These are phyloP conservation scores for Ceratocystiopsis minuta DNA, from an alignment of 2,329 filamentous ascomycete species.

Conservation along the genomic window DNA sequence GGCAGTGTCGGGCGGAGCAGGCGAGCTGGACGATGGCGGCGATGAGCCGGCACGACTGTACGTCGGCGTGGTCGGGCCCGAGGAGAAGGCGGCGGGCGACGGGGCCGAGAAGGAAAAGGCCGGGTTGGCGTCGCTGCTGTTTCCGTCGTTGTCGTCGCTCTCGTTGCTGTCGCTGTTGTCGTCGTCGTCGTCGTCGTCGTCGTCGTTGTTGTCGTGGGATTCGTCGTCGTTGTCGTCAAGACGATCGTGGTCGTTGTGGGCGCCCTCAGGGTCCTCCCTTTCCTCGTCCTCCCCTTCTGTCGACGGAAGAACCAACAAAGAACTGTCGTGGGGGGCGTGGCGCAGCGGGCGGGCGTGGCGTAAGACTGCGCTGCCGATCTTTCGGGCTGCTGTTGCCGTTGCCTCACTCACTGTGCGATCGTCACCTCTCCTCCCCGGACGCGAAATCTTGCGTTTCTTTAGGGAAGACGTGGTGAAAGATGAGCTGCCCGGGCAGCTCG, in stretches of 20 bases:
- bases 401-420: slow-evolving; percentile 17
- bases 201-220: slow-evolving; percentile 1
- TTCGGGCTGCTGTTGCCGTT: slow-evolving; percentile 13
- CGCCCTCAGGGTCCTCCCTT: too few species aligned
- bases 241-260: not conserved
- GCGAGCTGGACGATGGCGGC: slow-evolving; percentile 2
- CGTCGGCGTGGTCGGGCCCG: slow-evolving; percentile 21
- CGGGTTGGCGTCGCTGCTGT: slow-evolving; percentile 22
- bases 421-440: slow-evolving; percentile 22
- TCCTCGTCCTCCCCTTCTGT: slow-evolving; percentile 6
- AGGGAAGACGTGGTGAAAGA: slow-evolving; percentile 51
- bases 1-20: too few species aligned
- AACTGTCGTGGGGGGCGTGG: not conserved
- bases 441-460: slow-evolving; percentile 54
- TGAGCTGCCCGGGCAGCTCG: slow-evolving; percentile 50
- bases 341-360: not conserved
- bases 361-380: not conserved
- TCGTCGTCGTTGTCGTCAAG: not conserved
- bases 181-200: slow-evolving; percentile 21
- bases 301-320: slow-evolving; percentile 5
- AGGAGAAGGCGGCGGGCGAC: slow-evolving; percentile 15
- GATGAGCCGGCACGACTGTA: slow-evolving; percentile 24
- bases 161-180: slow-evolving; percentile 19
- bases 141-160: not conserved
- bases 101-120: slow-evolving; percentile 32